Evolutionary conservation across 371 early-diverging fungal species (phyloP).

Genomic region (Nematocida homosporus): DNA sequence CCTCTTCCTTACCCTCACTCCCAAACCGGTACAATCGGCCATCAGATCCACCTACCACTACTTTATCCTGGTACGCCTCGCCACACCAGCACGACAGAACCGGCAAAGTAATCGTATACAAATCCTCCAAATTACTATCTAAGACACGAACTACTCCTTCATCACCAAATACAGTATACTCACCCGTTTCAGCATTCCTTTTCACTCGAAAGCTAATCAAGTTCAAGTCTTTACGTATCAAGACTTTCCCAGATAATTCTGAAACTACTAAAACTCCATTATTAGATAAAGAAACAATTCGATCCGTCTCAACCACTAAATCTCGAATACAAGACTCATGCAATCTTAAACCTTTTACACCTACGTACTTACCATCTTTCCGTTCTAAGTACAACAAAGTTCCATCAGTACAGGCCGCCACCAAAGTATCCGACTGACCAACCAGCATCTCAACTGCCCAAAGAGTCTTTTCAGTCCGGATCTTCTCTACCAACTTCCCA

Average conservation of each 20-base stretch:
- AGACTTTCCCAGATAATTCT: constrained; percentile 44
- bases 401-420: constrained; percentile 65
- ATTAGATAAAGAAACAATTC: constrained; percentile 63
- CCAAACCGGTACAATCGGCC: constrained; percentile 61
- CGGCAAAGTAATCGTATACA: constrained; percentile 37
- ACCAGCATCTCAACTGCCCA: constrained; percentile 58
- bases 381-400: constrained; percentile 51
- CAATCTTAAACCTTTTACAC: constrained; percentile 32
- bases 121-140: constrained; percentile 33
- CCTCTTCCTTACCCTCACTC: neutral
- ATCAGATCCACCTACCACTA: constrained; percentile 59
- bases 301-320: constrained; percentile 45
- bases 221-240: constrained; percentile 41
- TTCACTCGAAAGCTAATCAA: constrained; percentile 57
- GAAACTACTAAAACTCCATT: constrained; percentile 59
- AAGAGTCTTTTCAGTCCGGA: constrained; percentile 58
- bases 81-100: constrained; percentile 60
- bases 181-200: neutral
- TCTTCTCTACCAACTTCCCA: neutral
- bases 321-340: constrained; percentile 61
- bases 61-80: constrained; percentile 2
- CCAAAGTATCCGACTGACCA: constrained; percentile 38
- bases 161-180: constrained; percentile 58
- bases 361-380: constrained; percentile 19
- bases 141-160: constrained; percentile 61